phyloP scores from a whole-genome alignment of 2,329 filamentous ascomycete genomes.

The Fusarium sp. region DNA sequence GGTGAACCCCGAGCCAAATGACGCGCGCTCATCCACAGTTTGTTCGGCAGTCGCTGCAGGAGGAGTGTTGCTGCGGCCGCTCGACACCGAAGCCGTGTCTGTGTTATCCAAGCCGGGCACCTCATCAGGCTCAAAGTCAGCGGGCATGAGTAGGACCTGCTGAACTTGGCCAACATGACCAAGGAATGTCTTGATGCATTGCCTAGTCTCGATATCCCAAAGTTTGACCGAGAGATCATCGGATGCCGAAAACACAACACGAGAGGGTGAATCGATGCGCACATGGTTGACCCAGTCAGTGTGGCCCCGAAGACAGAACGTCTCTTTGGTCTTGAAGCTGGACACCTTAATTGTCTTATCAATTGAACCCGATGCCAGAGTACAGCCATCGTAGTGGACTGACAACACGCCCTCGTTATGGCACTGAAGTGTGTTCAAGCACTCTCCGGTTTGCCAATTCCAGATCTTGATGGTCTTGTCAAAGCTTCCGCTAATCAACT shows the following conservation, averaged over 20 bases:
- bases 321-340: conserved; percentile 87
- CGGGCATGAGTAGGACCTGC: conserved; percentile 84
- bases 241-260: conserved; percentile 90
- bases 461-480: conserved; percentile 91
- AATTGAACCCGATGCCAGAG: conserved; percentile 88
- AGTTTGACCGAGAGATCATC: conserved; percentile 92
- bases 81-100: conserved; percentile 65
- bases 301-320: conserved; percentile 84
- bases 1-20: conserved; percentile 72
- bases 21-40: conserved; percentile 60
- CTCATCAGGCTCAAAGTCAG: conserved; percentile 90
- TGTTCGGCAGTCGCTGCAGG: conserved; percentile 45
- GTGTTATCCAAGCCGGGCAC: conserved; percentile 59
- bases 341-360: conserved; percentile 93
- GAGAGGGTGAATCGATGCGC: conserved; percentile 81
- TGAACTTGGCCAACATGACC: conserved; percentile 97
- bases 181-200: conserved; percentile 80
- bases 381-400: conserved; percentile 85
- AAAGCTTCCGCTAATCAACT: conserved; percentile 89
- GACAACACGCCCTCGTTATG: conserved; percentile 87
- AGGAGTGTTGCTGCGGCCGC: conserved; percentile 59
- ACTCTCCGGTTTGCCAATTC: conserved; percentile 95
- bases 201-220: conserved; percentile 89
- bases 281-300: conserved; percentile 98
- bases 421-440: conserved; percentile 81